Conservation (phyloP, 2,329 filamentous ascomycete genomes). For the Aspergillus glaucus region DNA sequence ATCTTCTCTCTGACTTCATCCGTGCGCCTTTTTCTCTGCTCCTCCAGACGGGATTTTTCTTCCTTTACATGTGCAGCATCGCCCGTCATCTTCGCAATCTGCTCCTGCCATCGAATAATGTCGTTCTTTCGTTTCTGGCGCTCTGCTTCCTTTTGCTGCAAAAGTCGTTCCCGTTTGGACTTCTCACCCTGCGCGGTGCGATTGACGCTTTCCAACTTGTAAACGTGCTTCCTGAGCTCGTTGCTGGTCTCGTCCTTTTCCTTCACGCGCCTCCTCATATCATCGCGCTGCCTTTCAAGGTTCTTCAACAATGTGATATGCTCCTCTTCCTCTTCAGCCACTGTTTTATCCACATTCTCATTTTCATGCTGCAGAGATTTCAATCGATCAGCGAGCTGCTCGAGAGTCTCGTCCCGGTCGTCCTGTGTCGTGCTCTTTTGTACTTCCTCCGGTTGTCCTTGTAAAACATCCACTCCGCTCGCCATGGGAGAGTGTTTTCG, state of each 20-base stretch:
- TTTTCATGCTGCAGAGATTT: slow-evolving; percentile 76
- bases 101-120: slow-evolving; percentile 52
- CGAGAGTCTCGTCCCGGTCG: slow-evolving; percentile 61
- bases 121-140: slow-evolving; percentile 57
- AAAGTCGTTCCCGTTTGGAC: slow-evolving; percentile 63
- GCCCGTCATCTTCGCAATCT: slow-evolving; percentile 46
- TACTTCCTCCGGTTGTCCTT: slow-evolving; percentile 35
- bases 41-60: slow-evolving; percentile 37
- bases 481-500: slow-evolving; percentile 70
- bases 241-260: slow-evolving; percentile 88
- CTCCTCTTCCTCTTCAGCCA: slow-evolving; percentile 62
- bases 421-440: slow-evolving; percentile 35
- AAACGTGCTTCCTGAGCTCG: slow-evolving; percentile 73
- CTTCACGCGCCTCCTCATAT: slow-evolving; percentile 68
- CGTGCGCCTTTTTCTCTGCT: slow-evolving; percentile 33
- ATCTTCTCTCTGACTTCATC: slow-evolving; percentile 41
- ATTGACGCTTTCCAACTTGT: slow-evolving; percentile 73
- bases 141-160: slow-evolving; percentile 57
- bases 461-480: slow-evolving; percentile 33
- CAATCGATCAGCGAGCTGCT: slow-evolving; percentile 73
- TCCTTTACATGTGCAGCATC: slow-evolving; percentile 42
- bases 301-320: slow-evolving; percentile 60
- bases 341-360: slow-evolving; percentile 67
- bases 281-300: slow-evolving; percentile 70
- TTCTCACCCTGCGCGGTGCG: slow-evolving; percentile 72